Percentiles rank a stretch among this genome's conserved stretches.
Conservation (phyloP, 1,284 basidiomycete genomes). For the Cystobasidiaceae sp. region DNA sequence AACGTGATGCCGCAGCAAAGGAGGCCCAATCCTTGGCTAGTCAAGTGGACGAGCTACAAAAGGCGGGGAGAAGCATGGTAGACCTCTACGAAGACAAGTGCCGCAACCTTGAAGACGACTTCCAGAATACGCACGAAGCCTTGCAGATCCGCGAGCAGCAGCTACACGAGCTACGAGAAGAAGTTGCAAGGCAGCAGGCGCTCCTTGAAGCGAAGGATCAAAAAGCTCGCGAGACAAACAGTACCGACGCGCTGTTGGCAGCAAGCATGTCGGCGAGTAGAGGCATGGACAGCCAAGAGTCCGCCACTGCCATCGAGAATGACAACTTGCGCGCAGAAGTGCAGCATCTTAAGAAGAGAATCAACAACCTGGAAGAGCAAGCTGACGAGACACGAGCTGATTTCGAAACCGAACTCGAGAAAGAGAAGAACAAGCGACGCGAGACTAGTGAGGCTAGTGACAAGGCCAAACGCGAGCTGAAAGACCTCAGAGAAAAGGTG, state of each 20-base stretch:
- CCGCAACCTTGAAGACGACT: slow-evolving; percentile 62
- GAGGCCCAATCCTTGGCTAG: slow-evolving; percentile 44
- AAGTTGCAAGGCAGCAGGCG: slow-evolving; percentile 20
- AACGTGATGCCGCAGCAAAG: slow-evolving; percentile 40
- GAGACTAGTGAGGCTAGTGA: slow-evolving; percentile 69
- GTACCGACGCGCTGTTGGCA: slow-evolving; percentile 30
- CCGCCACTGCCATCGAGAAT: slow-evolving; percentile 83
- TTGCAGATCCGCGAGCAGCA: slow-evolving; percentile 62
- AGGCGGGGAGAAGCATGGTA: slow-evolving; percentile 63
- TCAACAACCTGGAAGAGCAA: slow-evolving; percentile 71
- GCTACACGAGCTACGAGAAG: slow-evolving; percentile 40
- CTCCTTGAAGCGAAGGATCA: not conserved
- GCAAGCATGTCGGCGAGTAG: slow-evolving; percentile 42
- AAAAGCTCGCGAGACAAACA: slow-evolving; percentile 29
- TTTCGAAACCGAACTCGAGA: slow-evolving; percentile 66
- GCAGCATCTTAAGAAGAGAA: slow-evolving; percentile 72
- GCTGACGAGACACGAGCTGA: slow-evolving; percentile 69
- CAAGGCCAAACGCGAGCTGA: slow-evolving; percentile 62
- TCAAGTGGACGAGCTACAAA: slow-evolving; percentile 73
- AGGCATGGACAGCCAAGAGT: slow-evolving; percentile 48
- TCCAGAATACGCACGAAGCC: slow-evolving; percentile 45
- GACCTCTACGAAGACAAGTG: slow-evolving; percentile 85
- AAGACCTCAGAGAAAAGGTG: slow-evolving; percentile 59
- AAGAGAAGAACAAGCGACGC: slow-evolving; percentile 54
- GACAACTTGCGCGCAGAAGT: slow-evolving; percentile 85